Evolutionary conservation across 352 stramenopile species (phyloP), one percentile per base, ranked within the genome.

Genomic region (Pythium aphanidermatum): DNA sequence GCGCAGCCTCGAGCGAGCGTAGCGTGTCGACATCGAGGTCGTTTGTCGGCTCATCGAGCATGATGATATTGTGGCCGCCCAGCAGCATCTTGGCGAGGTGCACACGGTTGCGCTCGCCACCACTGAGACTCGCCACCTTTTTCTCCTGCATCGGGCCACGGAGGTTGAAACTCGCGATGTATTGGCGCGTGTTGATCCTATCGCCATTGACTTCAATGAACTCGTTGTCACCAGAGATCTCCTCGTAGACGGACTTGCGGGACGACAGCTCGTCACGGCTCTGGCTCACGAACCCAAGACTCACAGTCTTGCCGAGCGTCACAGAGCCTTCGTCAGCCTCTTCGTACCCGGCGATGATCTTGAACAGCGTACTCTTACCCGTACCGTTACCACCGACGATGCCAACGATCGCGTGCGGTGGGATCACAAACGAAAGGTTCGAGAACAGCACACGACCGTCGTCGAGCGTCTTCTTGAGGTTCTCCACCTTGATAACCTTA

Each of bases 371-470:
- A 37, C 69, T 96, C 65, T 99, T 99, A 24, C 96, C 96, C 35
- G 88, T 95, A 37, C 96, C 96, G 70, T 99, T 99, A 21, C 92
- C 82, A 21, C 97, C 97, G n/a, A 99, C 79, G 38, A 99, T 91
- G 19, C 95, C 96, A 21, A 99, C 96, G 41, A 97, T 92, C 45
- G 97, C 86, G 24, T 97, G 92, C 44, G 96, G 95, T 13, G 95
- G 81, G 32, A 99, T 86, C 41, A 94, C 85, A 37, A 99, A 90
- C 30, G 90, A 95, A 20, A 96, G 67, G 55, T 98, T 81, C 20
- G 93, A 63, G 63, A 99, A 98, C 28, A 99, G 51, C 41, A 83
- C 62, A 36, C 74, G 81, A 11, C 70, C 73, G 29, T 89, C 70
- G 21, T 88, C 71, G 2, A 89, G 64, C 51, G 71, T 72, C 64